A percentile compares a stretch with the other conserved stretches of the same genome.
Evolutionary conservation across 495 filamentous ascomycete genomes (phyloP).

Genomic region (Podospora pseudoanserina): DNA sequence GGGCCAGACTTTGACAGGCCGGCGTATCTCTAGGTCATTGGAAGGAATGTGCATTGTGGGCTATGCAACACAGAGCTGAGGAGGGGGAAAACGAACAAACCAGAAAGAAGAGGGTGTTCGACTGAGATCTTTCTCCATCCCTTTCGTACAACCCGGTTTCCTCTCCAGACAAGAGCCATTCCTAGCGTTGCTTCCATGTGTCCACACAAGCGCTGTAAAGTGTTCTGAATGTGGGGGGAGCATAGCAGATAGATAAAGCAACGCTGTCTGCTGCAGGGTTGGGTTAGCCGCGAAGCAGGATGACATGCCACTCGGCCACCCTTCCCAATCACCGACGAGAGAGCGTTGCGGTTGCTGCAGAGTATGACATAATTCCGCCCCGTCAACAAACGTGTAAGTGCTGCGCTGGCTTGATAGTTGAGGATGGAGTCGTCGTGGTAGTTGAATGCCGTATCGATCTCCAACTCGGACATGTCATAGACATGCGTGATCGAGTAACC

Average conservation of each 20-base stretch:
- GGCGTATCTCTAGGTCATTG: neutral
- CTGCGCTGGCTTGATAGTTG: neutral
- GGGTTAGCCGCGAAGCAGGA: conserved; percentile 8
- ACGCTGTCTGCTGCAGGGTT: conserved; percentile 13
- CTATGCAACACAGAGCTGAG: neutral
- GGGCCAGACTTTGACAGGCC: conserved; percentile 1
- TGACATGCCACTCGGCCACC: conserved; percentile 10
- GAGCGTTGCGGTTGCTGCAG: neutral
- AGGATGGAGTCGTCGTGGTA: neutral
- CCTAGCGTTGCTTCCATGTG: conserved; percentile 4
- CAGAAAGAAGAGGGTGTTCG: neutral
- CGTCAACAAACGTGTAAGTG: neutral
- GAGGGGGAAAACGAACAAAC: neutral
- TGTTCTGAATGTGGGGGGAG: conserved; percentile 1
- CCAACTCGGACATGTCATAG: neutral
- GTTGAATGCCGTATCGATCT: conserved; percentile 2
- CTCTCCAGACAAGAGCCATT: neutral
- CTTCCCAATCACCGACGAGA: conserved; percentile 5
- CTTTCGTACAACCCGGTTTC: neutral
- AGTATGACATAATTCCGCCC: conserved; percentile 21
- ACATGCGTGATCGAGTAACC: neutral
- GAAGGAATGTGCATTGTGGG: conserved; percentile 2
- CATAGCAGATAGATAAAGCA: conserved; percentile 1
- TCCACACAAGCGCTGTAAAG: neutral
- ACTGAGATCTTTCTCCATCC: conserved; percentile 1